Evolutionary conservation across 192 early-diverging fungal species (phyloP).

Genomic region (Entomortierella lignicola): DNA sequence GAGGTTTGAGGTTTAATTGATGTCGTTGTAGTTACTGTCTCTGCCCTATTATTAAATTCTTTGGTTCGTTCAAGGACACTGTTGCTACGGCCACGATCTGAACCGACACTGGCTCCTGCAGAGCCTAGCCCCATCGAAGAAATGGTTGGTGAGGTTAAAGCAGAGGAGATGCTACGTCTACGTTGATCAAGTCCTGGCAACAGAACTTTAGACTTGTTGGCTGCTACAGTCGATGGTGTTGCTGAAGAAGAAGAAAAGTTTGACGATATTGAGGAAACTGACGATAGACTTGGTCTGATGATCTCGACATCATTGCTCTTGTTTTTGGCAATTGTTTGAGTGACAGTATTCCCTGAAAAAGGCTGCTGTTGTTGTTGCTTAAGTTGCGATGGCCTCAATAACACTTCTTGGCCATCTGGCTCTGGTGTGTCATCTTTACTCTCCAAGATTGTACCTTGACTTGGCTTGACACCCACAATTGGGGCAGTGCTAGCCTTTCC

Average conservation of each 20-base stretch:
- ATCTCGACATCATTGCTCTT: conserved; percentile 8
- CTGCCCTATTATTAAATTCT: conserved; percentile 10
- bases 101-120: not conserved
- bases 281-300: conserved; percentile 3
- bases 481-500: not conserved
- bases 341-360: not conserved
- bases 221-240: conserved; percentile 1
- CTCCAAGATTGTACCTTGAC: not conserved
- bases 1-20: not conserved
- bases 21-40: not conserved
- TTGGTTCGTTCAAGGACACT: conserved; percentile 23
- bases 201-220: conserved; percentile 37
- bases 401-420: not conserved
- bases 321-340: no score
- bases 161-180: not conserved
- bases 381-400: conserved; percentile 29
- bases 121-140: conserved; percentile 21
- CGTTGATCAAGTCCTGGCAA: conserved; percentile 23
- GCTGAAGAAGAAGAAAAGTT: conserved; percentile 1
- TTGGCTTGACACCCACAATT: not conserved
- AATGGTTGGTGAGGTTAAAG: not conserved
- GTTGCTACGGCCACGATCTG: not conserved
- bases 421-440: not conserved
- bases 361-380: conserved; percentile 10
- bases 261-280: conserved; percentile 8